Evolutionary conservation across 169 alveolate genomes (phyloP), one percentile per base, ranked within the genome.

Genomic region (Cryptosporidium viatorum): DNA sequence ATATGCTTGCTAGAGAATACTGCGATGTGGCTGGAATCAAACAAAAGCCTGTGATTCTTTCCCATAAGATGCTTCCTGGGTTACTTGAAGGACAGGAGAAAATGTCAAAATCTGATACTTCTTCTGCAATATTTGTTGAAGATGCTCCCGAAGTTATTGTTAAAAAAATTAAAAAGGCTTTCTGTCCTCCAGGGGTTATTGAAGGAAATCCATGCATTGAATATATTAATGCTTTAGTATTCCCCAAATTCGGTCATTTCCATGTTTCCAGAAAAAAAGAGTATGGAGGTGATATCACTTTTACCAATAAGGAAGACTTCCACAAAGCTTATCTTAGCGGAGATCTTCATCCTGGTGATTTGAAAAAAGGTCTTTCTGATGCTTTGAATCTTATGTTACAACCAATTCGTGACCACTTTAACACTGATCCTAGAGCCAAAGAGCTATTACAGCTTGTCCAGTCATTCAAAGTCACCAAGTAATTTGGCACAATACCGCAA

Each of bases 51-150:
- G 92, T 98, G 21, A 96, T 98, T 60, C 92, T 97, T 48, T 96
- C 99, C 16, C 99, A 98, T 91, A 97, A 94, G 71, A 97, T 98
- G 99, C 91, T 98, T 71, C 98, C 97, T 91, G 99, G 99, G 9
- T 94, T 99, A 31, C 93, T 95, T 73, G 98, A 97, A 85, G 99
- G 99, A 41, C 98, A 98, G 84, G 99, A 96, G 80, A 99, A 98
- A 92, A 97, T 98, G 99, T 94, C 99, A 65, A 99, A 99, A 93
- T 93, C 97, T 67, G 97, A 95, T 50, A 95, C 97, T 29, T 97
- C 97, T 75, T 96, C 99, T 4, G 99, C 99, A 0, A 97, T 98
- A 71, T 98, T 98, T 92, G 98, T 98, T 99, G 99, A 98, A 91
- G 99, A 98, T 86, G 43, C 96, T 23, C 95, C 95, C 3, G 98